Evolutionary conservation across 148 eudicot genomes (phyloP).

Genomic region (Cornus florida): DNA sequence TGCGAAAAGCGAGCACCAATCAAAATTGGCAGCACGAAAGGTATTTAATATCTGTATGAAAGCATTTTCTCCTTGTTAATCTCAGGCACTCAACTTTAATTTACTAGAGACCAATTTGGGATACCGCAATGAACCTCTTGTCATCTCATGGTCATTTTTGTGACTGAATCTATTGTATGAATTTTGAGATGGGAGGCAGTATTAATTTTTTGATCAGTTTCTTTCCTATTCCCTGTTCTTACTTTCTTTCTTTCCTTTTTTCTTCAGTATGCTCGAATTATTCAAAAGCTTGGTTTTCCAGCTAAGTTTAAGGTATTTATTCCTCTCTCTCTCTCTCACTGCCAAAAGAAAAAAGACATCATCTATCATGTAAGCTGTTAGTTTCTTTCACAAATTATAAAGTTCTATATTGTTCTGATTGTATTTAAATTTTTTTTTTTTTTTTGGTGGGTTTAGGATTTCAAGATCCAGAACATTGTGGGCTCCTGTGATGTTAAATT

Average conservation of each 20-base stretch:
- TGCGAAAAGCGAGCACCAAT: too few relatives aligned
- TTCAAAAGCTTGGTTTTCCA: slow-evolving; percentile 84
- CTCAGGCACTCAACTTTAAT: too few relatives aligned
- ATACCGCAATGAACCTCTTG: background rate
- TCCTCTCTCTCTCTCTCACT: background rate
- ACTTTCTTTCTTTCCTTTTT: background rate
- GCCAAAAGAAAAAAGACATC: too few relatives aligned
- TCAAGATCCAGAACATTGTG: slow-evolving; percentile 87
- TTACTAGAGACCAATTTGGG: too few relatives aligned
- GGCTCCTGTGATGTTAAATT: slow-evolving; percentile 90
- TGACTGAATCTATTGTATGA: background rate
- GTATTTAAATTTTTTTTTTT: background rate
- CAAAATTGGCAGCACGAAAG: too few relatives aligned
- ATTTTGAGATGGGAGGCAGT: background rate
- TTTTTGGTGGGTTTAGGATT: slow-evolving; percentile 47
- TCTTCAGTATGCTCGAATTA: slow-evolving; percentile 74
- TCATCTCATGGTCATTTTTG: background rate
- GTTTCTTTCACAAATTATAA: background rate
- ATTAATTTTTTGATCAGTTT: background rate
- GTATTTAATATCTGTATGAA: too few relatives aligned
- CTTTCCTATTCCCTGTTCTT: too few relatives aligned
- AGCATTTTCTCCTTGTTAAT: too few relatives aligned
- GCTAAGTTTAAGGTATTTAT: slow-evolving; percentile 76
- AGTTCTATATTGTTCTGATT: too few relatives aligned
- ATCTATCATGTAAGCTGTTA: too few relatives aligned